These are phyloP conservation scores for Candida quercuum DNA, from an alignment of 805 yeast genomes.

Conservation along the genomic window DNA sequence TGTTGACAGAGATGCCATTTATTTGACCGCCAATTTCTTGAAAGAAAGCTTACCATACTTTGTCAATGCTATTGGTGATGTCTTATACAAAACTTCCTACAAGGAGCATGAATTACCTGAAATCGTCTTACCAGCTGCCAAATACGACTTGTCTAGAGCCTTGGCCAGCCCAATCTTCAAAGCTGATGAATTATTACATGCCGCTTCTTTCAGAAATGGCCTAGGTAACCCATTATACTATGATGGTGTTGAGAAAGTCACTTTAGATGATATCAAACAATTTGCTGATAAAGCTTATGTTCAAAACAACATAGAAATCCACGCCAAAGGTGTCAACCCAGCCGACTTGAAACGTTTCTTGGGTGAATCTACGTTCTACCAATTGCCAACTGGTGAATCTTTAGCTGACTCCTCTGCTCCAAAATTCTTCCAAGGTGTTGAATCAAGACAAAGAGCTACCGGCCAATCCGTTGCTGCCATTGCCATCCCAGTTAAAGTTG, in stretches of 20 bases:
- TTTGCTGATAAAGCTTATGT: slow-evolving; percentile 68
- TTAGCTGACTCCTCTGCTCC: slow-evolving; percentile 34
- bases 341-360: slow-evolving; percentile 66
- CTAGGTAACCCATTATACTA: slow-evolving; percentile 79
- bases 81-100: slow-evolving; percentile 63
- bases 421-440: slow-evolving; percentile 55
- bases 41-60: slow-evolving; percentile 87
- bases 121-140: slow-evolving; percentile 74
- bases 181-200: slow-evolving; percentile 77
- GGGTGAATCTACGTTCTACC: slow-evolving; percentile 56
- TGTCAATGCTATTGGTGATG: slow-evolving; percentile 78
- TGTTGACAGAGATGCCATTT: slow-evolving; percentile 80
- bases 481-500: slow-evolving; percentile 70
- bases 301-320: slow-evolving; percentile 63
- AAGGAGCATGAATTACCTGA: slow-evolving; percentile 82
- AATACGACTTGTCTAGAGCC: slow-evolving; percentile 54
- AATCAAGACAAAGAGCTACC: slow-evolving; percentile 57
- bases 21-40: slow-evolving; percentile 76
- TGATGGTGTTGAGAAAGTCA: slow-evolving; percentile 55
- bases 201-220: slow-evolving; percentile 78
- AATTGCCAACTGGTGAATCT: slow-evolving; percentile 57
- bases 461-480: slow-evolving; percentile 71
- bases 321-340: slow-evolving; percentile 69
- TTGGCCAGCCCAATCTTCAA: slow-evolving; percentile 44
- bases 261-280: slow-evolving; percentile 58